Evolutionary conservation across 371 early-diverging fungal genomes (phyloP), one percentile per base, ranked within the genome.

Genomic region (Mucor mucedo): DNA sequence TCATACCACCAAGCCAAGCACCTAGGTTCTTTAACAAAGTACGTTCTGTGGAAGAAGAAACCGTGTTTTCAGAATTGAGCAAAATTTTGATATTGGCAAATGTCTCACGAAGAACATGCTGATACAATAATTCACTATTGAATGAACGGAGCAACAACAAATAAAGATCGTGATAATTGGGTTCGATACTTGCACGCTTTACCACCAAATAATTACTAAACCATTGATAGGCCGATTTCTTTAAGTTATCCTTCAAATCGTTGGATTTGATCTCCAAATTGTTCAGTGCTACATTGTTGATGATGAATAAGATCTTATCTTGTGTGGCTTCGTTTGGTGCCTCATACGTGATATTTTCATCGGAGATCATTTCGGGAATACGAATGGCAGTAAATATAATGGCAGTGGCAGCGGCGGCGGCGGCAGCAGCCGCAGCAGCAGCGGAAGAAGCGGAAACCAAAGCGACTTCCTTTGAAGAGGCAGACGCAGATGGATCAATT

Each of bases 1-100:
- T 97, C 71, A 98, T 85, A n/a, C 89, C 89, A 45, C 99, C 99
- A 5, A 99, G 86, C 99, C 99, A 99, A 8, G 93, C 85, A 29
- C 98, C 99, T 38, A 98, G 77, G 70, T 96, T 98, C 77, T 97
- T 98, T 40, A 99, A 73, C 38, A 94, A 81, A 9, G 90, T 84
- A 9, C 98, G 85, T 62, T 99, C 98, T 2, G 89, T 84, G 0
- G 96, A 92, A 41, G 95, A 95, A 53, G 89, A 89, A 13, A 94
- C 85, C 1, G 98, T 97, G 55, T 93, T 94, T 63, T 96, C 95
- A 1, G 97, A 93, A 60, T 97, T 94, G 33, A 99, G 78, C 41
- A 98, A 76, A 3, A 91, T 87, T 50, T 89, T 82, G 71, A 97
- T 94, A 69, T 93, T 95, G 33, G 83, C 78, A 67, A 85, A 91